A percentile compares a stretch with the other conserved stretches of the same genome.
Evolutionary conservation across 805 yeast species (phyloP).

Genomic region (Candida michaelii): DNA sequence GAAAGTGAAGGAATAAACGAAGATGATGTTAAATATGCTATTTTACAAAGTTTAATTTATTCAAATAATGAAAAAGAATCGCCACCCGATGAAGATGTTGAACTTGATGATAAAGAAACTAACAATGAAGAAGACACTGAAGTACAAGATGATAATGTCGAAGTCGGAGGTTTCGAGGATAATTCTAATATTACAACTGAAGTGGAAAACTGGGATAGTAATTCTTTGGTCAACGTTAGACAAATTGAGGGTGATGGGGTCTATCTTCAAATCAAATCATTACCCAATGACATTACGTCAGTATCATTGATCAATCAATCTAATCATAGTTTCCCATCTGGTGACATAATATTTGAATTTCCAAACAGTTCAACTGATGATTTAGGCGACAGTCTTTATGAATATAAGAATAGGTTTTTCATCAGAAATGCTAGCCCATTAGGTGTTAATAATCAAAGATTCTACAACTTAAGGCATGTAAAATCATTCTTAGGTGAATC

Average conservation of each 20-base stretch:
- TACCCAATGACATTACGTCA: constrained; percentile 17
- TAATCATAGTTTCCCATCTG: constrained; percentile 23
- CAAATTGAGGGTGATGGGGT: neutral
- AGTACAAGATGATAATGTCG: constrained; percentile 1
- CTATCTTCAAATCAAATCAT: constrained; percentile 1
- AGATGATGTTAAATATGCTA: constrained; percentile 24
- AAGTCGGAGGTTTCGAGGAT: neutral
- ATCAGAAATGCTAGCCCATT: constrained; percentile 27
- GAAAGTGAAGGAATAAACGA: constrained; percentile 12
- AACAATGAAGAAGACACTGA: neutral
- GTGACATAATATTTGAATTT: constrained; percentile 30
- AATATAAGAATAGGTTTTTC: constrained; percentile 15
- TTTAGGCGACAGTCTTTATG: constrained; percentile 1
- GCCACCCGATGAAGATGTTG: constrained; percentile 5
- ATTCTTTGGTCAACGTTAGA: neutral
- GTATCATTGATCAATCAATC: constrained; percentile 26
- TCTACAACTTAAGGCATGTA: constrained; percentile 25
- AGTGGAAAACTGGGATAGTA: constrained; percentile 2
- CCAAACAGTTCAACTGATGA: constrained; percentile 11
- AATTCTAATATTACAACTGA: constrained; percentile 4
- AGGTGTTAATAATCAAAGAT: constrained; percentile 25
- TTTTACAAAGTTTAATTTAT: constrained; percentile 21
- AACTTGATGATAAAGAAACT: neutral
- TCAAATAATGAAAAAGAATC: constrained; percentile 7
- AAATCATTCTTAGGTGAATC: constrained; percentile 18